Conservation (phyloP, 495 filamentous ascomycete genomes). For the Talaromyces proteolyticus region DNA sequence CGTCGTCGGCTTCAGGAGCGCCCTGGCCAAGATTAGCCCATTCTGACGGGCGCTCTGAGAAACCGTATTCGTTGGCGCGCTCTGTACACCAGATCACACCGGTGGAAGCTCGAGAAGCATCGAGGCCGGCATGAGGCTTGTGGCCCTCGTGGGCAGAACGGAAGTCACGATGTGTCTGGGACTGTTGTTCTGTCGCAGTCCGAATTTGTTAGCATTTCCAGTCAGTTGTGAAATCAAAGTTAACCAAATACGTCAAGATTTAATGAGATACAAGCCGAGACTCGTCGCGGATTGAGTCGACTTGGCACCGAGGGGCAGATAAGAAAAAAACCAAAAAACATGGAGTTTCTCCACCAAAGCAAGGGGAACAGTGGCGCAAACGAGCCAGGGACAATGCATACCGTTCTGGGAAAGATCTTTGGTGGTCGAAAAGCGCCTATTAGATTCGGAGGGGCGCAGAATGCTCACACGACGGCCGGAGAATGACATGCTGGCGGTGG, state of each 20-base stretch:
- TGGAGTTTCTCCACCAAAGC: too few species aligned
- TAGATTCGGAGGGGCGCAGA: conserved; percentile 34
- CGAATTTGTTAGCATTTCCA: too few species aligned
- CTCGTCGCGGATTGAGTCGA: too few species aligned
- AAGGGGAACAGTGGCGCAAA: too few species aligned
- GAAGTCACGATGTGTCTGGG: conserved; percentile 81
- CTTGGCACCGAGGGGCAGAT: too few species aligned
- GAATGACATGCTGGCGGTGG: conserved; percentile 39
- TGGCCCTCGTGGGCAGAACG: conserved; percentile 82
- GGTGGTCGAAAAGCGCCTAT: conserved; percentile 27
- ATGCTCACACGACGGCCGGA: conserved; percentile 44
- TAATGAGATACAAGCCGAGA: too few species aligned
- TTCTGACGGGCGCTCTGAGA: conserved; percentile 67
- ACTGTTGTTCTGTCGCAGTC: conserved; percentile 65
- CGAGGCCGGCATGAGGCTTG: conserved; percentile 82
- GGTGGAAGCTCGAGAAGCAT: conserved; percentile 74
- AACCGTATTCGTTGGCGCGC: conserved; percentile 72
- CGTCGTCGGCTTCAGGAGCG: conserved; percentile 90
- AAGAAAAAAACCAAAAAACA: too few species aligned
- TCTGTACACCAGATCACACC: conserved; percentile 88
- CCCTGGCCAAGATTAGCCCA: conserved; percentile 97
- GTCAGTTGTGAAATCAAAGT: too few species aligned
- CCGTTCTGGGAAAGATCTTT: conserved; percentile 41
- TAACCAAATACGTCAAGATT: too few species aligned
- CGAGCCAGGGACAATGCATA: too few species aligned